These are phyloP conservation scores for Schizochytrium sp. DNA, from an alignment of 108 stramenopile genomes.

Conservation along the genomic window DNA sequence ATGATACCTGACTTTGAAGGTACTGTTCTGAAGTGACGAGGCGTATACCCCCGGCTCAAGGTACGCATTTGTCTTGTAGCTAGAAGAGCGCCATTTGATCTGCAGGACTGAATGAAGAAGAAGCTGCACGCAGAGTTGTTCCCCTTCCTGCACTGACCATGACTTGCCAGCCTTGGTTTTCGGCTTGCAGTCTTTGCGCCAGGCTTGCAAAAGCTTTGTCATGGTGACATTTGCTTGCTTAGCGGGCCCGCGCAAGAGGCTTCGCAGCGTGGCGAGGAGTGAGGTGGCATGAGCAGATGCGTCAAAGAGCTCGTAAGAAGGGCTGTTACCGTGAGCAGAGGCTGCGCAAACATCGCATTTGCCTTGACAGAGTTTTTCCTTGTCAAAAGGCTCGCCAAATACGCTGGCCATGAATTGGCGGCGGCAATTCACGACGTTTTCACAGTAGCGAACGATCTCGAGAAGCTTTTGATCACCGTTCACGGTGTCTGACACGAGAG, in stretches of 20 bases:
- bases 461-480: slow-evolving; percentile 65
- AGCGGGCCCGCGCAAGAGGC: neutral
- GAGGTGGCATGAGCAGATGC: neutral
- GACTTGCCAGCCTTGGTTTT: neutral
- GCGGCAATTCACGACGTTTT: neutral
- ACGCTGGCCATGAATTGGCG: neutral
- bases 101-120: neutral
- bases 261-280: neutral
- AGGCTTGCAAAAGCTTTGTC: neutral
- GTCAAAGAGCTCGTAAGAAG: neutral
- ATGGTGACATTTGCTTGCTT: neutral
- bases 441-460: slow-evolving; percentile 48
- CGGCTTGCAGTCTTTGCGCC: neutral
- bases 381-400: slow-evolving; percentile 18
- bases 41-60: neutral
- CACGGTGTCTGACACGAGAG: neutral
- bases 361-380: neutral
- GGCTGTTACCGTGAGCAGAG: too few relatives aligned
- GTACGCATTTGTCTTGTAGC: neutral
- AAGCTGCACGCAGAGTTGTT: neutral
- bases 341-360: slow-evolving; percentile 21
- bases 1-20: neutral
- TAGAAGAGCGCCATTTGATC: neutral
- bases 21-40: neutral
- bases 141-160: neutral